These are phyloP conservation scores for Sporisorium graminicola DNA, from an alignment of 1,284 basidiomycete genomes.

Conservation along the genomic window DNA sequence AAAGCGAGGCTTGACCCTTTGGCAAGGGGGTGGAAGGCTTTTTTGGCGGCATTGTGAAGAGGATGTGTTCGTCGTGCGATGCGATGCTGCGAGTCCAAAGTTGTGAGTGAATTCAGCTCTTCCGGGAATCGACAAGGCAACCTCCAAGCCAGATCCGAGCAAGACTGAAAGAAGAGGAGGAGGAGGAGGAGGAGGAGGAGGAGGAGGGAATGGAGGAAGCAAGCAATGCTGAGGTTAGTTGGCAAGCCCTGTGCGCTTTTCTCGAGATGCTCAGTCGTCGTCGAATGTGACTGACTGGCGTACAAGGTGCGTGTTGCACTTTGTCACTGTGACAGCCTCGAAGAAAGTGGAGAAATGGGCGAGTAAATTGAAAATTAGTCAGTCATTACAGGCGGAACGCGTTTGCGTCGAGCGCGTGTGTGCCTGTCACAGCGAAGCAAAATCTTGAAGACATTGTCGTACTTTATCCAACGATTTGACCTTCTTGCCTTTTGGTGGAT, in stretches of 20 bases:
- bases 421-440: background rate
- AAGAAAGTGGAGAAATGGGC: constrained; percentile 7
- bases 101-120: background rate
- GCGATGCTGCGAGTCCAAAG: background rate
- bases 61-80: background rate
- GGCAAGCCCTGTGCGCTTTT: background rate
- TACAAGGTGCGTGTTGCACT: background rate
- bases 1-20: constrained; percentile 55
- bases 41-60: constrained; percentile 32
- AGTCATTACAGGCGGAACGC: background rate
- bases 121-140: background rate
- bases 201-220: background rate
- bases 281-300: background rate
- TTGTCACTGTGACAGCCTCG: background rate
- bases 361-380: constrained; percentile 11
- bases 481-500: background rate
- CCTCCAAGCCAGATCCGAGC: background rate
- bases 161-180: background rate
- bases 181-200: background rate
- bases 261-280: background rate
- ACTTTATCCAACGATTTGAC: background rate
- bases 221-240: background rate
- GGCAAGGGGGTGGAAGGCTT: constrained; percentile 36
- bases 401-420: constrained; percentile 1
- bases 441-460: background rate